Evolutionary conservation across 2,329 filamentous ascomycete species (phyloP).

Genomic region (Claviceps digitariae): DNA sequence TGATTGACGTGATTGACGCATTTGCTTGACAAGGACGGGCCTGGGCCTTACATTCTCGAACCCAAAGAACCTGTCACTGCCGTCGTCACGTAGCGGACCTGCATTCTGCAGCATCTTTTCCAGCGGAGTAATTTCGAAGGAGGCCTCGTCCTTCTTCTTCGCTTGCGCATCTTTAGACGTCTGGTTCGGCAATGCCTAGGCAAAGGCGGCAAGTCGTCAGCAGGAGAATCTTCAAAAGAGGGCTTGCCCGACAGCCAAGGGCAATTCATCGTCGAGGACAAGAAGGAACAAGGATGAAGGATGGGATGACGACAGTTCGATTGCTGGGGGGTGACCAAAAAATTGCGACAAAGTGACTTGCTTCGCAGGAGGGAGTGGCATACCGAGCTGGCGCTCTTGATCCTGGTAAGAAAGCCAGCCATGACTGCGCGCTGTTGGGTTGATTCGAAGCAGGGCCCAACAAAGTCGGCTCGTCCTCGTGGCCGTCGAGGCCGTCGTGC

Average conservation of each 20-base stretch:
- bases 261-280: not conserved
- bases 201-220: constrained; percentile 19
- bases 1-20: not conserved
- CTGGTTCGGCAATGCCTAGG: constrained; percentile 29
- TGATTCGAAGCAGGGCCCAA: not conserved
- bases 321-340: not conserved
- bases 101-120: constrained; percentile 70
- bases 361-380: constrained; percentile 17
- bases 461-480: not conserved
- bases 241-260: not conserved
- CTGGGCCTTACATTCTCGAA: constrained; percentile 72
- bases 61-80: constrained; percentile 96
- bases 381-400: constrained; percentile 42
- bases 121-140: constrained; percentile 46
- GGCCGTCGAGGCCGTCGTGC: not conserved
- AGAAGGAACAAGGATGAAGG: not conserved
- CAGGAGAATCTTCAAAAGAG: constrained; percentile 10
- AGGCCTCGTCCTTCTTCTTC: constrained; percentile 44
- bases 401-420: constrained; percentile 46
- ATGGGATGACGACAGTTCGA: not conserved
- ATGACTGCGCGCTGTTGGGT: constrained; percentile 21
- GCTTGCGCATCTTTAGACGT: constrained; percentile 31
- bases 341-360: not conserved
- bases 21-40: not conserved
- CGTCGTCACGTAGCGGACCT: constrained; percentile 69